Evolutionary conservation across 768 basidiomycete genomes (phyloP).

Genomic region (Pisolithus tinctorius): DNA sequence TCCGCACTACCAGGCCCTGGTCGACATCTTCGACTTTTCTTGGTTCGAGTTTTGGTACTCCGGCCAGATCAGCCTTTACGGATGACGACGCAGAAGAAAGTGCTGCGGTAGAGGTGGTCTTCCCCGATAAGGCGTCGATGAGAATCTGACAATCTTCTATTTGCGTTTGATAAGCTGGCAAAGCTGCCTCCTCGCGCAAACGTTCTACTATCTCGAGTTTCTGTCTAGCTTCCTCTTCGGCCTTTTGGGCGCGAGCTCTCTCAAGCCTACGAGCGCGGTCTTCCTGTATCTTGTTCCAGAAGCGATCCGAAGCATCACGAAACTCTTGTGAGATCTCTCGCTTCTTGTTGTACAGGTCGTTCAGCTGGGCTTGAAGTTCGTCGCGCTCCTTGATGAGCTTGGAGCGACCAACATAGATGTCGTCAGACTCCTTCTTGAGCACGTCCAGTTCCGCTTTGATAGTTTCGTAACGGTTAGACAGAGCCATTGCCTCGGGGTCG

Average conservation of each 20-base stretch:
- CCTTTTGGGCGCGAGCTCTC: constrained; percentile 64
- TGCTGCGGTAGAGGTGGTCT: constrained; percentile 39
- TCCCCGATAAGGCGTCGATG: constrained; percentile 77
- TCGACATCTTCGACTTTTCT: constrained; percentile 69
- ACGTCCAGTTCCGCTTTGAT: constrained; percentile 83
- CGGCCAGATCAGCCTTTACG: constrained; percentile 41
- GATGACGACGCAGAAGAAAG: constrained; percentile 36
- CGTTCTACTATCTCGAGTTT: constrained; percentile 73
- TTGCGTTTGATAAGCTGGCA: constrained; percentile 85
- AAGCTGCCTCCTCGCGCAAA: constrained; percentile 83
- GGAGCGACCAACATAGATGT: constrained; percentile 69
- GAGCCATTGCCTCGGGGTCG: constrained; percentile 81
- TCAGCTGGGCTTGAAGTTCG: constrained; percentile 59
- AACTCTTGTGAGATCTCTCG: constrained; percentile 64
- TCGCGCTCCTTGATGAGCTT: constrained; percentile 89
- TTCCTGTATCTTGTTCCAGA: constrained; percentile 80
- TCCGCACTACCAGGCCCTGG: constrained; percentile 66
- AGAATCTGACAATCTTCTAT: constrained; percentile 96
- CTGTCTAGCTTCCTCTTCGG: constrained; percentile 71
- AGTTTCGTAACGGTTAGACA: constrained; percentile 72
- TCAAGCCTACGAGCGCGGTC: constrained; percentile 83
- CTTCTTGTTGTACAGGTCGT: constrained; percentile 66
- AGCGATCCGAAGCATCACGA: constrained; percentile 79
- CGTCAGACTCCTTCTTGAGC: constrained; percentile 81
- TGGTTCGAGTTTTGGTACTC: constrained; percentile 77